phyloP scores from a whole-genome alignment of 106 monocot species.

The Gastrodia elata region DNA sequence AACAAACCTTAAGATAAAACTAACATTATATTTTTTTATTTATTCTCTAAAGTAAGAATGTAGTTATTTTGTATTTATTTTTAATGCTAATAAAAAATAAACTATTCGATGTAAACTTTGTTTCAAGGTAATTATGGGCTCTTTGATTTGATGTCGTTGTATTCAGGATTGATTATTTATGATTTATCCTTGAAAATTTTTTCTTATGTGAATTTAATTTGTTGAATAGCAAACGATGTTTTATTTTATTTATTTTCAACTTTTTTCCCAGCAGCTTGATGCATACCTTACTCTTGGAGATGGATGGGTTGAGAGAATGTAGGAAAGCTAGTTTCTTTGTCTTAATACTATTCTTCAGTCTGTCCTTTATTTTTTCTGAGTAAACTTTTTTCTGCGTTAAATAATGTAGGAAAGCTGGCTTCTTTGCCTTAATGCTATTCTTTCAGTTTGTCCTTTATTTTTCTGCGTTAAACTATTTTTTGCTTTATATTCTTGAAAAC shows the following conservation, averaged over 20 bases:
- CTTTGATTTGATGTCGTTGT: not conserved
- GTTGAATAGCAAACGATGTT: not conserved
- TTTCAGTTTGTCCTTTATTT: no score
- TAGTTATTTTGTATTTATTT: not conserved
- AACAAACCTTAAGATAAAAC: not conserved
- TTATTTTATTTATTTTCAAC: not conserved
- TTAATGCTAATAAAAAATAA: not conserved
- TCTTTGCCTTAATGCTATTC: no score
- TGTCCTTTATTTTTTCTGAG: no score
- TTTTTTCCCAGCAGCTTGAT: not conserved
- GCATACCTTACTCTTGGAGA: not conserved
- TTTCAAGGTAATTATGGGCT: not conserved
- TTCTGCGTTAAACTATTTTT: no score
- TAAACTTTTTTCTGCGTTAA: no score
- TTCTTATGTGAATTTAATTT: not conserved
- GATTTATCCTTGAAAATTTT: not conserved
- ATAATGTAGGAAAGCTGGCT: not conserved
- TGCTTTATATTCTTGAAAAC: no score
- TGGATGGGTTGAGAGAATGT: not conserved
- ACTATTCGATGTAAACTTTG: not conserved
- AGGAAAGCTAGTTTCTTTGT: not conserved
- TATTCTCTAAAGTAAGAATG: not conserved
- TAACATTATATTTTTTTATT: not conserved
- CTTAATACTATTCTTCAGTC: no score
- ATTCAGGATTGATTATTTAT: not conserved